Base-by-base conservation (phyloP, 768 basidiomycete genomes). In the Amanita inopinata region DNA sequence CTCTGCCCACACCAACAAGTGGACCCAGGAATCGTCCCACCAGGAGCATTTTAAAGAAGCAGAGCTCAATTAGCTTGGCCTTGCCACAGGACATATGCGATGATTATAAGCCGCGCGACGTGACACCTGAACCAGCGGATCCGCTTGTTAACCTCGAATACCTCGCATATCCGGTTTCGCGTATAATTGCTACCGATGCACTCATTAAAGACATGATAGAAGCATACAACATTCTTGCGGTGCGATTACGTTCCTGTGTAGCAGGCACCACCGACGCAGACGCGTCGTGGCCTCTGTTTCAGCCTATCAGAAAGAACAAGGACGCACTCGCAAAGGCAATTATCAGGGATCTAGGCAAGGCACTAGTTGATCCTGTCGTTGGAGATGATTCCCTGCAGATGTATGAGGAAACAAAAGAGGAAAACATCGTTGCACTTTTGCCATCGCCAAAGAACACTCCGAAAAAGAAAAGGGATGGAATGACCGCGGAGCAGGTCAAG, bases 401-500 rank as follows among this genome's bases (percentile, higher is more conserved):
- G 54, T 53, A 25, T 56, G 38, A 17, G 57, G 57, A 12, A 53
- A 58, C 10, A 61, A 57, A 57, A 15, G 46, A 52, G 5, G 49
- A 41, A 46, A 43, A 32, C 44, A 58, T 45, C 45, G 63, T 46
- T 46, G 58, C 45, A 34, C 55, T 48, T 5, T 63, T 85, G 14
- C 87, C 83, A 5, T 87, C 83, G 11, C 86, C 84, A 2, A 70
- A 73, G 53, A 70, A 66, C 40, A 87, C 77, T 47, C 85, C 86
- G 5, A 68, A 64, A 59, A 74, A 70, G 60, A 82, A 71, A 60
- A 76, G 73, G 53, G 70, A 66, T 43, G 85, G 88, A 3, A 76
- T 87, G 75, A 74, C 73, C 0, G 88, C 76, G 33, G 80, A 82
- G 46, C 81, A 86, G 57, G 79, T 79, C 40, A 88, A 83, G 53